Percentiles rank a stretch among this genome's conserved stretches.
Evolutionary conservation across 2,329 filamentous ascomycete genomes (phyloP).

Genomic region (Talaromyces sp.): DNA sequence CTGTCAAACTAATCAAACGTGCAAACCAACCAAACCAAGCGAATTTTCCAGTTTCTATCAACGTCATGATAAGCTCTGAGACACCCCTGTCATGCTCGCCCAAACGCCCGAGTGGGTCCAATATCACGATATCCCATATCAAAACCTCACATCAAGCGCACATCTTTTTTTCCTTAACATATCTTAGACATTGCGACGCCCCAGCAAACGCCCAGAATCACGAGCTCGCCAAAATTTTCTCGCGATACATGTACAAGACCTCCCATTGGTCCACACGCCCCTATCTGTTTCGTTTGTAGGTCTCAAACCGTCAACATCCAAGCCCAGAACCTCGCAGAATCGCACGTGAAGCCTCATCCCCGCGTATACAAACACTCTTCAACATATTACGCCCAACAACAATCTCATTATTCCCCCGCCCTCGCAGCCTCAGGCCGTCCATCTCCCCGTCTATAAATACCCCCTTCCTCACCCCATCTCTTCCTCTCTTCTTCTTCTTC

Average conservation of each 20-base stretch:
- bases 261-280: background rate
- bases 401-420: background rate
- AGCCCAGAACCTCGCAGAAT: background rate
- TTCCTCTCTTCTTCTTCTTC: background rate
- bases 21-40: background rate
- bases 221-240: background rate
- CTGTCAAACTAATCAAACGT: background rate
- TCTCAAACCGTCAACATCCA: background rate
- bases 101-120: background rate
- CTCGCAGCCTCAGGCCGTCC: background rate
- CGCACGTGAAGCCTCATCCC: background rate
- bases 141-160: background rate
- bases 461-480: background rate
- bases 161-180: background rate
- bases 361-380: background rate
- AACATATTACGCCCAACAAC: too few species aligned
- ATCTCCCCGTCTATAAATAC: constrained; percentile 9
- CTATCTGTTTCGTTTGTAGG: background rate
- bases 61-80: background rate
- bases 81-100: background rate
- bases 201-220: background rate
- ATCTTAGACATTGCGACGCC: background rate
- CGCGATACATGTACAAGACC: background rate
- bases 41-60: background rate
- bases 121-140: background rate